Evolutionary conservation across 2,329 filamentous ascomycete genomes (phyloP).

Genomic region (Teratosphaeriaceae sp.): DNA sequence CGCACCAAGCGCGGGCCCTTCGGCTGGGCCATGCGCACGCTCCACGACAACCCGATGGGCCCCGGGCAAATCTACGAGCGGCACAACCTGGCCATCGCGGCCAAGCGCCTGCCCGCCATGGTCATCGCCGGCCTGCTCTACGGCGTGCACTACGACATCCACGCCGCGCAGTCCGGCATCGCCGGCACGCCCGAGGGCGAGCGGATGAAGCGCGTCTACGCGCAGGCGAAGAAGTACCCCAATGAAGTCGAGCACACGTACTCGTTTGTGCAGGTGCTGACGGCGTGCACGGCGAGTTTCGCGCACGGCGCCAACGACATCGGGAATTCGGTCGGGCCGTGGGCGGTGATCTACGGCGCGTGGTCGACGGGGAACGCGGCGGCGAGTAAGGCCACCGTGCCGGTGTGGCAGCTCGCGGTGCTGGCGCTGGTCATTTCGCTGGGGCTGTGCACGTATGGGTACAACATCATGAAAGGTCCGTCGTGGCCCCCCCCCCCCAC

Average conservation of each 20-base stretch:
- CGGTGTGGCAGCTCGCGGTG: conserved; percentile 70
- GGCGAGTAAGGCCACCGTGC: conserved; percentile 57
- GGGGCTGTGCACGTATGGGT: conserved; percentile 57
- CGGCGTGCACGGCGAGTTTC: conserved; percentile 66
- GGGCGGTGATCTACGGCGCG: conserved; percentile 56
- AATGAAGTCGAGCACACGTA: conserved; percentile 59
- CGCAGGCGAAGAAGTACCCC: conserved; percentile 53
- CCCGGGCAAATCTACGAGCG: conserved; percentile 67
- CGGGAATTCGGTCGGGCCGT: conserved; percentile 57
- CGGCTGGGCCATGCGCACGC: conserved; percentile 76
- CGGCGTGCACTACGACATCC: conserved; percentile 75
- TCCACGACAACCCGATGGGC: conserved; percentile 67
- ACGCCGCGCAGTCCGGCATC: conserved; percentile 65
- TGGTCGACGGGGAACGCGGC: conserved; percentile 46
- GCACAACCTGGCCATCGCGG: conserved; percentile 58
- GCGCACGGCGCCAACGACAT: conserved; percentile 65
- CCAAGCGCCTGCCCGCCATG: conserved; percentile 63
- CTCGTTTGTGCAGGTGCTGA: conserved; percentile 60
- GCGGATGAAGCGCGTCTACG: conserved; percentile 57
- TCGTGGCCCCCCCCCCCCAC: conserved; percentile 11
- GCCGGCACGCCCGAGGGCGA: conserved; percentile 64
- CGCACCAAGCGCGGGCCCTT: conserved; percentile 58
- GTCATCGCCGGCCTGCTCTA: conserved; percentile 60
- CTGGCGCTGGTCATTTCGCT: conserved; percentile 49
- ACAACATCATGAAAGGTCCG: conserved; percentile 53